Conservation (phyloP, 106 monocot genomes). For the Dendrobium nobile region DNA sequence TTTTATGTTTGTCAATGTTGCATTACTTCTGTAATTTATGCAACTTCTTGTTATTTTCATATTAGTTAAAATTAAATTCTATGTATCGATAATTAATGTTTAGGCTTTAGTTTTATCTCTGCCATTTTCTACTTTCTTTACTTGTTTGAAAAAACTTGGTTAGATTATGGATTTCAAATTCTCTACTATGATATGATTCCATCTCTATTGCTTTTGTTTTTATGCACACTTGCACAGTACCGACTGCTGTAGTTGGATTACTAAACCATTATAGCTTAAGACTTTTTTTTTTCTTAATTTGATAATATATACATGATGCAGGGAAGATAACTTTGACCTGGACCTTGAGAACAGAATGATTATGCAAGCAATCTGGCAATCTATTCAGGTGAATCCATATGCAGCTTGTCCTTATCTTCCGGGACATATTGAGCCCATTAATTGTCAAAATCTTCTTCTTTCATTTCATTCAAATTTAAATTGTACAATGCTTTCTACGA, state of each 20-base stretch:
- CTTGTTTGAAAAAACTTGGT: not conserved
- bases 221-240: not conserved
- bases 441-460: not conserved
- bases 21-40: not conserved
- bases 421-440: not conserved
- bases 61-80: not conserved
- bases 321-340: conserved; percentile 32
- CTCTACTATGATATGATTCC: not conserved
- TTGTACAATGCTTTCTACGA: not conserved
- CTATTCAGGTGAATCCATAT: conserved; percentile 34
- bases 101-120: not conserved
- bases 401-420: not conserved
- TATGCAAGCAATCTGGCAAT: conserved; percentile 55
- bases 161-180: not conserved
- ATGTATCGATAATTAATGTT: not conserved
- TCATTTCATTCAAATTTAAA: not conserved
- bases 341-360: conserved; percentile 56
- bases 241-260: not conserved
- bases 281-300: not conserved
- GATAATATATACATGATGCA: conserved; percentile 10
- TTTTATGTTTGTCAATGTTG: not conserved
- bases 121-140: not conserved
- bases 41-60: not conserved
- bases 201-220: not conserved
- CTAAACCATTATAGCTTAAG: not conserved